Evolutionary conservation across 2,329 filamentous ascomycete genomes (phyloP).

Genomic region (Cladosporium colombiae): DNA sequence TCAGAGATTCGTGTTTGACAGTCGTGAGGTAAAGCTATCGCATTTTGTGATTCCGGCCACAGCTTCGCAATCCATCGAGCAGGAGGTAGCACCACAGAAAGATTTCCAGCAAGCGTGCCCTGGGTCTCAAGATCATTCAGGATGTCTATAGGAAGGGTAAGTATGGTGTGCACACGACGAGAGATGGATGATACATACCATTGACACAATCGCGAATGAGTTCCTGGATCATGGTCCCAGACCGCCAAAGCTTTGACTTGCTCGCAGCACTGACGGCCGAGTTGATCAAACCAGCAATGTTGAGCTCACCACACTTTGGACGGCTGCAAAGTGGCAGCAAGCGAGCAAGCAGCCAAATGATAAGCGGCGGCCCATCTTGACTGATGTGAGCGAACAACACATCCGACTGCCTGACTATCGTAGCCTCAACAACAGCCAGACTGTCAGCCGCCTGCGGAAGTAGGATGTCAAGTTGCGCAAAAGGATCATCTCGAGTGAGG

Average conservation of each 20-base stretch:
- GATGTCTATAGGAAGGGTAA: conserved; percentile 43
- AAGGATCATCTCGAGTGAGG: conserved; percentile 67
- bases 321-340: conserved; percentile 51
- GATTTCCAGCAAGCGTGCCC: conserved; percentile 17
- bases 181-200: conserved; percentile 33
- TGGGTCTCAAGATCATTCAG: conserved; percentile 44
- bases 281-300: conserved; percentile 42
- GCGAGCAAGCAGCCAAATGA: conserved; percentile 56
- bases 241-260: conserved; percentile 40
- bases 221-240: conserved; percentile 37
- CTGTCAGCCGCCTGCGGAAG: conserved; percentile 67
- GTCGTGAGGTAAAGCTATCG: conserved; percentile 44
- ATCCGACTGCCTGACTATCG: conserved; percentile 71
- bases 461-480: conserved; percentile 59
- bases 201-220: conserved; percentile 45
- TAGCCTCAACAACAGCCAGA: conserved; percentile 73
- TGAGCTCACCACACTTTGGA: conserved; percentile 44
- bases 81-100: conserved; percentile 42
- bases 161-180: background rate
- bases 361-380: conserved; percentile 49
- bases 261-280: conserved; percentile 41
- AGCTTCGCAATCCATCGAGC: conserved; percentile 41
- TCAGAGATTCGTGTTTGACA: conserved; percentile 35
- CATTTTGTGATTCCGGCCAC: conserved; percentile 42
- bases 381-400: conserved; percentile 54